A percentile compares a stretch with the other conserved stretches of the same genome.
Conservation (phyloP, 768 basidiomycete species). For the Trametes cingulata region DNA sequence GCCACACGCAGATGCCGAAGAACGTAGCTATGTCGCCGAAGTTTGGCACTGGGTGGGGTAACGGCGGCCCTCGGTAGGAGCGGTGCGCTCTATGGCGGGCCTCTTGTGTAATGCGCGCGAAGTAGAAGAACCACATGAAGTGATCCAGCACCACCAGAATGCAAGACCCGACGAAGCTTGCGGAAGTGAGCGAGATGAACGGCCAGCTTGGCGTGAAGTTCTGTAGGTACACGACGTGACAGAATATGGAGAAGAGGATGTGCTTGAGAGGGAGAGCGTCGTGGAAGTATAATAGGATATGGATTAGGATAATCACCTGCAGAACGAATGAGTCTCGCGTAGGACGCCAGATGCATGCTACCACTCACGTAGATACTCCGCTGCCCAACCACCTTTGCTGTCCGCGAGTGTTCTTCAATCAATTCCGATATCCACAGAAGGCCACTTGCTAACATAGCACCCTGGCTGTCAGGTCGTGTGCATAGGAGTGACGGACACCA, state of each 20-base stretch:
- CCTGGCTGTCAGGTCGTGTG: background rate
- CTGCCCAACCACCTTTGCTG: constrained; percentile 82
- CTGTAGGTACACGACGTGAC: constrained; percentile 87
- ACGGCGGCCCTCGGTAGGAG: constrained; percentile 44
- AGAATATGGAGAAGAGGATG: constrained; percentile 74
- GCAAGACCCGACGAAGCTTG: constrained; percentile 84
- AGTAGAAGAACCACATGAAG: constrained; percentile 97
- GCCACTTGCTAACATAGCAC: constrained; percentile 70
- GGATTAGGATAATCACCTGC: constrained; percentile 78
- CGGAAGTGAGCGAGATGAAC: constrained; percentile 85
- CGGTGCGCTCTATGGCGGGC: constrained; percentile 51
- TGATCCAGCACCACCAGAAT: constrained; percentile 84
- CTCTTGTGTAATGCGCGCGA: constrained; percentile 69
- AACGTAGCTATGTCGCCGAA: constrained; percentile 83
- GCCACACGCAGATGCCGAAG: constrained; percentile 85
- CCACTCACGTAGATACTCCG: constrained; percentile 81
- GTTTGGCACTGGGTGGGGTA: constrained; percentile 34
- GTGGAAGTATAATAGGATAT: constrained; percentile 72
- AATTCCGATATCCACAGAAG: constrained; percentile 91
- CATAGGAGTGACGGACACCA: background rate
- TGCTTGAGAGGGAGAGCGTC: constrained; percentile 81
- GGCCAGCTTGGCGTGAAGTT: constrained; percentile 94
- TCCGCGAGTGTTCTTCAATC: constrained; percentile 88
- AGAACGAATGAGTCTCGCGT: background rate
- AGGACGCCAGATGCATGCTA: background rate